These are phyloP conservation scores for Penicillium paxilli DNA, from an alignment of 495 filamentous ascomycete species.

Conservation along the genomic window DNA sequence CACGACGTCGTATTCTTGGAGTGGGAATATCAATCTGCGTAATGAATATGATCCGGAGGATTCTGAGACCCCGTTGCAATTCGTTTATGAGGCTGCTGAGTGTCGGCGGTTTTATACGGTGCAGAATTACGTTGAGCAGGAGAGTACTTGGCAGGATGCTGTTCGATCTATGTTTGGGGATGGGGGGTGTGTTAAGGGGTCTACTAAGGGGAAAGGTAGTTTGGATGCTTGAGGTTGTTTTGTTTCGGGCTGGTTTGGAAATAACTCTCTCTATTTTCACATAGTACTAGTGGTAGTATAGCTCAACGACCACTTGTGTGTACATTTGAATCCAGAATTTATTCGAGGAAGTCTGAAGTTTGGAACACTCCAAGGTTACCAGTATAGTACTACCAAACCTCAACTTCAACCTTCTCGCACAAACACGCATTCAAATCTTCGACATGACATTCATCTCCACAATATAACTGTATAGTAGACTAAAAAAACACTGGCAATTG, in stretches of 20 bases:
- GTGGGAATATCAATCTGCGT: slow-evolving; percentile 26
- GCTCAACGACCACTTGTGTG: too few species aligned
- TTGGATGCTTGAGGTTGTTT: slow-evolving; percentile 12
- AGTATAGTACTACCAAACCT: too few species aligned
- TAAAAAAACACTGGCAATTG: too few species aligned
- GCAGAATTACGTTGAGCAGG: slow-evolving; percentile 25
- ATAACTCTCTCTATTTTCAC: too few species aligned
- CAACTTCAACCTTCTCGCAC: too few species aligned
- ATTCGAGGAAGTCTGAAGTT: too few species aligned
- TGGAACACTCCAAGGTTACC: too few species aligned
- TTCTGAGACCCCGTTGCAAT: slow-evolving; percentile 33
- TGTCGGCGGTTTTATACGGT: slow-evolving; percentile 39
- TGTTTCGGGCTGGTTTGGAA: neutral
- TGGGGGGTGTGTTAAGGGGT: slow-evolving; percentile 27
- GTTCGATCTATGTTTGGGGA: slow-evolving; percentile 28
- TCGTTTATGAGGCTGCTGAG: slow-evolving; percentile 39
- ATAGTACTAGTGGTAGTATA: too few species aligned
- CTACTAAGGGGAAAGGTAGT: slow-evolving; percentile 25
- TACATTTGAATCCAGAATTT: too few species aligned
- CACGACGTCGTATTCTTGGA: slow-evolving; percentile 18
- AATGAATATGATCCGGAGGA: slow-evolving; percentile 33
- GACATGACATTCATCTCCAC: too few species aligned
- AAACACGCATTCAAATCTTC: too few species aligned
- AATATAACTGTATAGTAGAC: too few species aligned
- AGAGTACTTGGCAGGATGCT: slow-evolving; percentile 31